Evolutionary conservation across 345 rosid genomes (phyloP).

Genomic region (Alliaria petiolata): DNA sequence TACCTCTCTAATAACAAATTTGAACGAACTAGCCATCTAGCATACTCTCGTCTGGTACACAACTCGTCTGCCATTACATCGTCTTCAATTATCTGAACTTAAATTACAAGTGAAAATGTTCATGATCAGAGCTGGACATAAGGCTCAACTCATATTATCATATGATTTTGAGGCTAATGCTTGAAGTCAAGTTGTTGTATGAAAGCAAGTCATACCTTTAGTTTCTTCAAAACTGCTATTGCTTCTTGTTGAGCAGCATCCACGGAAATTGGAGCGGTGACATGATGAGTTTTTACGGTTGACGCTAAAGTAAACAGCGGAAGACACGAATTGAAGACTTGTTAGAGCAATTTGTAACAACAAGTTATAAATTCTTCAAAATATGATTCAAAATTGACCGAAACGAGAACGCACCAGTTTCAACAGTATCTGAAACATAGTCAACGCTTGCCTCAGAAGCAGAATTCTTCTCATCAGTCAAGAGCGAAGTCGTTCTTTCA

Average conservation of each 20-base stretch:
- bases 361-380: not conserved
- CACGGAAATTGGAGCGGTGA: conserved; percentile 38
- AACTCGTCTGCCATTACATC: conserved; percentile 52
- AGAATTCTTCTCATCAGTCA: conserved; percentile 31
- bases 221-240: conserved; percentile 55
- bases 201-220: conserved; percentile 49
- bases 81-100: conserved; percentile 75
- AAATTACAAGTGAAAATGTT: conserved; percentile 29
- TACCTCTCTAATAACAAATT: conserved; percentile 76
- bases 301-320: conserved; percentile 27
- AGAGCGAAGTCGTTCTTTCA: conserved; percentile 11
- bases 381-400: not conserved
- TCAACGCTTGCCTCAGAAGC: conserved; percentile 30
- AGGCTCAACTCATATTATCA: conserved; percentile 2
- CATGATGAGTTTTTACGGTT: conserved; percentile 28
- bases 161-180: not conserved
- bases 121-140: conserved; percentile 51
- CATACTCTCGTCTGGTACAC: conserved; percentile 86
- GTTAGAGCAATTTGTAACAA: not conserved
- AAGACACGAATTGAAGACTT: not conserved
- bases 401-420: conserved; percentile 30
- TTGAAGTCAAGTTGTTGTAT: not conserved
- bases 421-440: conserved; percentile 23
- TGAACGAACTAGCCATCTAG: conserved; percentile 70
- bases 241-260: conserved; percentile 83